Base-by-base conservation (phyloP, 148 eudicot genomes). In the Rheum nobile region DNA sequence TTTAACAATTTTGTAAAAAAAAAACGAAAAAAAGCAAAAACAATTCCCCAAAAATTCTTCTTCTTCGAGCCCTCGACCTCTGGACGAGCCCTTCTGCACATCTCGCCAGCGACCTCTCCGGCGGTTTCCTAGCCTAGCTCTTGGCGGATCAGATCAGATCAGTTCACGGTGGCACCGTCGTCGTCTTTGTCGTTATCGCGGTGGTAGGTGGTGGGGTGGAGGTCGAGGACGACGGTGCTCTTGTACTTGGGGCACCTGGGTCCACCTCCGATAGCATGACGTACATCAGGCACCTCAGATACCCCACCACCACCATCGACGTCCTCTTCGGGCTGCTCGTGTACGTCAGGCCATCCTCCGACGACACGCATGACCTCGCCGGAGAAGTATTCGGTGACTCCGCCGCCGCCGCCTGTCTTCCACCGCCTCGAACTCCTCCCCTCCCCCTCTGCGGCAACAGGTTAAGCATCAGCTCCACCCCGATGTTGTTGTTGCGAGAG, bases 231-330 rank as follows among this genome's bases (percentile, higher is more conserved):
- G n/a, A 86, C 85, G 12, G 83, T 73, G 73, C 79, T 82, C 80
- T 84, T 84, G 72, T 87, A 86, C 73, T 77, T 86, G 7, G 85
- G 89, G 79, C 89, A 86, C 71, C 57, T 70, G 0, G 86, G 42
- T 84, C 87, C 21, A 74, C 77, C 8, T 80, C 81, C 0, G 87
- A 76, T 3, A 86, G 9, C 89, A 86, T 86, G 39, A 86, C 87
- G 34, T 86, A 86, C 86, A 86, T 82, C 6, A 86, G 77, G 37
- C 87, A 86, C 22, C 87, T 63, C 0, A 84, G 86, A 48, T 84
- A 83, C 0, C 83, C 86, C 0, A 74, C 86, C 5, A 83, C 44
- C 28, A 83, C 82, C 83, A 84, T 78, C 1, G 86, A 83, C 42
- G 79, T 77, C 4, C 80, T 16, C 26, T 86, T 84, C 8, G 87